Conservation (phyloP, 345 rosid genomes). For the Hibiscus tridactylites region DNA sequence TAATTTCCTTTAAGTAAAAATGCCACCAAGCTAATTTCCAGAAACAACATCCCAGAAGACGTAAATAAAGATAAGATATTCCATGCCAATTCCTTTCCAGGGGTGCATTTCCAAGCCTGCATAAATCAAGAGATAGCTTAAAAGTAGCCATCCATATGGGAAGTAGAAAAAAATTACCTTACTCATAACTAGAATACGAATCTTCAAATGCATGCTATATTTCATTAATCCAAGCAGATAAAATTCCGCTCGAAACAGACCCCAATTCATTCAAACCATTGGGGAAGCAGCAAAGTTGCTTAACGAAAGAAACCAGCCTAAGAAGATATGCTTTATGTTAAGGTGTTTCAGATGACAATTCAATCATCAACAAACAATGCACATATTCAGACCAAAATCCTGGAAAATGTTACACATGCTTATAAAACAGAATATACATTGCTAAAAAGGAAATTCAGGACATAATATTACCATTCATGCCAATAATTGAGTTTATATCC, state of each 20-base stretch:
- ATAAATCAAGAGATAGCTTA: neutral
- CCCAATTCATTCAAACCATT: neutral
- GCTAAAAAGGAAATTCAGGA: neutral
- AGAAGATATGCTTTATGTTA: no score
- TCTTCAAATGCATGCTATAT: neutral
- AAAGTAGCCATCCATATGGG: neutral
- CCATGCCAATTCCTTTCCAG: slow-evolving; percentile 72
- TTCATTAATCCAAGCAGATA: neutral
- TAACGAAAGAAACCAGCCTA: neutral
- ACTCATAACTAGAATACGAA: neutral
- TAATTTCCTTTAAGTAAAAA: slow-evolving; percentile 84
- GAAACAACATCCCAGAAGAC: slow-evolving; percentile 80
- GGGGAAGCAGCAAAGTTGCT: neutral
- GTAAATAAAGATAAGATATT: slow-evolving; percentile 70
- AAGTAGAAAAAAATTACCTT: neutral
- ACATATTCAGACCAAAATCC: no score
- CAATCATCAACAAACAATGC: no score
- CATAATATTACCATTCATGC: neutral
- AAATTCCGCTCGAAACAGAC: neutral
- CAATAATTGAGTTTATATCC: neutral
- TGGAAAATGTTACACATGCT: no score
- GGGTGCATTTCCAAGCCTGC: slow-evolving; percentile 80
- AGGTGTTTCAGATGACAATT: no score
- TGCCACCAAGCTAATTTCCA: slow-evolving; percentile 94
- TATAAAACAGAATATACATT: no score